Percentiles rank a stretch among this genome's conserved stretches.
phyloP scores from a whole-genome alignment of 257 asterid species.

The Lavandula angustifolia region DNA sequence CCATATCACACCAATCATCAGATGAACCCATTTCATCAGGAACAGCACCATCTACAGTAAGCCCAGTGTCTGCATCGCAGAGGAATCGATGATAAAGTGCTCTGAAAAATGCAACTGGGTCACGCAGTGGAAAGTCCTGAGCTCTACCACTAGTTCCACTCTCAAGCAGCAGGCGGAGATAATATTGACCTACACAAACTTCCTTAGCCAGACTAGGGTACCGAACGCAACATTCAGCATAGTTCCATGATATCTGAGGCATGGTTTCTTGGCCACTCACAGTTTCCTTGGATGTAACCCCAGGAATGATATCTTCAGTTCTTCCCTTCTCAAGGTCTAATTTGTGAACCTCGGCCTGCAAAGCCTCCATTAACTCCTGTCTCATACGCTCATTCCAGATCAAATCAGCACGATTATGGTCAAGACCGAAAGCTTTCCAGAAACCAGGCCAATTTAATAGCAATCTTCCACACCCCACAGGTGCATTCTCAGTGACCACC shows the following conservation, averaged over 20 bases:
- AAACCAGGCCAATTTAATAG: constrained; percentile 95
- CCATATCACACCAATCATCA: constrained; percentile 99
- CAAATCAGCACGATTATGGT: constrained; percentile 97
- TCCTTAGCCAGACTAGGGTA: constrained; percentile 96
- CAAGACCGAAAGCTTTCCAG: constrained; percentile 95
- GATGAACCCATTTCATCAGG: constrained; percentile 99
- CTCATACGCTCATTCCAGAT: constrained; percentile 98
- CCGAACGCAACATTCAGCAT: constrained; percentile 85
- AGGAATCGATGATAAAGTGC: constrained; percentile 95
- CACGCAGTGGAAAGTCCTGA: constrained; percentile 93
- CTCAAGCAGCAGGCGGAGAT: constrained; percentile 92
- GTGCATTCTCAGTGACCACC: constrained; percentile 83
- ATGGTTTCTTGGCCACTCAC: constrained; percentile 57
- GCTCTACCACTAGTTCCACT: constrained; percentile 82
- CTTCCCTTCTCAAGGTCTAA: constrained; percentile 96
- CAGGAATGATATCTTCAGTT: constrained; percentile 92
- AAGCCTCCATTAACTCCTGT: constrained; percentile 89
- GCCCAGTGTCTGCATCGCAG: constrained; percentile 98
- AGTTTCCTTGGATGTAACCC: constrained; percentile 60
- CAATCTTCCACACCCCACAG: constrained; percentile 95
- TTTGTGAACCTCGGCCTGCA: constrained; percentile 96
- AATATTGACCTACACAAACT: constrained; percentile 99
- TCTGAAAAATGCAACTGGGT: constrained; percentile 93
- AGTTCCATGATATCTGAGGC: constrained; percentile 97
- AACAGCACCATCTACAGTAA: constrained; percentile 92